Evolutionary conservation across 2,329 filamentous ascomycete genomes (phyloP), one percentile per base, ranked within the genome.

Genomic region (Eurotiales sp.): DNA sequence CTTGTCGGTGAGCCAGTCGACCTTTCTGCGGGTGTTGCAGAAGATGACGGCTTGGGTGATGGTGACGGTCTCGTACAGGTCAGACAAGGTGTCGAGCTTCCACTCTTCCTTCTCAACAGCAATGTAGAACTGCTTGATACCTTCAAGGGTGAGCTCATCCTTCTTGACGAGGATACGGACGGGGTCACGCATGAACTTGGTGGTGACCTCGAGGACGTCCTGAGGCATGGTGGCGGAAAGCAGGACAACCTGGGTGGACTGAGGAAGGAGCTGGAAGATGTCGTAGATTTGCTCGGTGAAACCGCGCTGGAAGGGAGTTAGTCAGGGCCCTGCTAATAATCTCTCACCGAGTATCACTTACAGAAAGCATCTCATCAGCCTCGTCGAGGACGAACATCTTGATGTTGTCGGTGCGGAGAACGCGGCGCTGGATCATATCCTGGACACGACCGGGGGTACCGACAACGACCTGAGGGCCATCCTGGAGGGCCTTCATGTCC

Each of bases 221-320:
- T 96, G 90, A 68, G 93, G 93, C 86, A 99, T 95, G 74, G 93
- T 99, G 68, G 93, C 93, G 55, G 93, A 97, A 51, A 99, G 85
- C 53, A 99, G 88, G 63, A 97, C 92, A 61, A 99, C 93, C 83
- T 99, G 93, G 71, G 92, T 99, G 58, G 90, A 91, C 78, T 96
- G 93, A 53, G 93, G 93, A 50, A 99, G 87, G 56, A 96, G 88
- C 79, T 96, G 92, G 86, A 96, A 99, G 78, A 99, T 95, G 76
- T 99, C 93, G 83, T 99, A 99, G 80, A 99, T 99, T 81, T 99
- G 93, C 82, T 99, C 93, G 67, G 91, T 96, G 85, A 99, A 99
- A 82, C 93, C 93, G 70, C 92, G 92, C 83, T 89, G n/a, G n/a
- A 59, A 8, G 21, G 21, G 27, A 15, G 42, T 53, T 45, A 41